phyloP scores from a whole-genome alignment of 768 basidiomycete species.

The Leccinellum albellum region DNA sequence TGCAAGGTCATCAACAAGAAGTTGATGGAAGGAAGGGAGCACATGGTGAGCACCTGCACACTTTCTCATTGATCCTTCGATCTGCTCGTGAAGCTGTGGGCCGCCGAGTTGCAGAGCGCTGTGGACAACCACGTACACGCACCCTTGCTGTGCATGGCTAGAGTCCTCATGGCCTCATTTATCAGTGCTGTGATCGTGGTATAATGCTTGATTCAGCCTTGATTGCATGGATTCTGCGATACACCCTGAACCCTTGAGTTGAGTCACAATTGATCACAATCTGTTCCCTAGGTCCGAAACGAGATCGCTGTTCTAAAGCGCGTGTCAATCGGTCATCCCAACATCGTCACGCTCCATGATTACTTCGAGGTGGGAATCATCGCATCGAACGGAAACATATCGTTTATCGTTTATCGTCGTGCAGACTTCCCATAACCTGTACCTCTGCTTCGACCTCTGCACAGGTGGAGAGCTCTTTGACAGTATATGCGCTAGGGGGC shows the following conservation, averaged over 20 bases:
- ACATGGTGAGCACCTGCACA: conserved; percentile 67
- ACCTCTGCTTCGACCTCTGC: conserved; percentile 94
- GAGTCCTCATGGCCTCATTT: not conserved
- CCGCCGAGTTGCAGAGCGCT: not conserved
- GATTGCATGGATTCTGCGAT: not conserved
- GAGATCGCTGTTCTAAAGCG: conserved; percentile 94
- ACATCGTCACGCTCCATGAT: conserved; percentile 92
- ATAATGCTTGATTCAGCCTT: not conserved
- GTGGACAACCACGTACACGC: conserved; percentile 1
- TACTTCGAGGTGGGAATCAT: conserved; percentile 76
- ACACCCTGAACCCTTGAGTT: conserved; percentile 14
- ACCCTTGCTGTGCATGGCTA: conserved; percentile 1
- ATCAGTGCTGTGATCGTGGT: conserved; percentile 17
- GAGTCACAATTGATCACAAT: conserved; percentile 8
- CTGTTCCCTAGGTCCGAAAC: conserved; percentile 72
- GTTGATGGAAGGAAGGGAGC: conserved; percentile 95
- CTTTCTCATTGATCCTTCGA: conserved; percentile 7
- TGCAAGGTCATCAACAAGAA: conserved; percentile 99
- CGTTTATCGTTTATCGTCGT: conserved; percentile 1
- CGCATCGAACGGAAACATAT: not conserved
- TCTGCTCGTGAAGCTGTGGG: not conserved
- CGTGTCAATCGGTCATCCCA: conserved; percentile 83
- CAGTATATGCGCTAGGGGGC: conserved; percentile 94
- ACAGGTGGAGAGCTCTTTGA: conserved; percentile 99
- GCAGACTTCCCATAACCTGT: conserved; percentile 87